Percentiles rank a stretch among this genome's conserved stretches.
These are phyloP conservation scores for Zymoseptoria pseudotritici DNA, from an alignment of 2,329 filamentous ascomycete species.

Conservation along the genomic window DNA sequence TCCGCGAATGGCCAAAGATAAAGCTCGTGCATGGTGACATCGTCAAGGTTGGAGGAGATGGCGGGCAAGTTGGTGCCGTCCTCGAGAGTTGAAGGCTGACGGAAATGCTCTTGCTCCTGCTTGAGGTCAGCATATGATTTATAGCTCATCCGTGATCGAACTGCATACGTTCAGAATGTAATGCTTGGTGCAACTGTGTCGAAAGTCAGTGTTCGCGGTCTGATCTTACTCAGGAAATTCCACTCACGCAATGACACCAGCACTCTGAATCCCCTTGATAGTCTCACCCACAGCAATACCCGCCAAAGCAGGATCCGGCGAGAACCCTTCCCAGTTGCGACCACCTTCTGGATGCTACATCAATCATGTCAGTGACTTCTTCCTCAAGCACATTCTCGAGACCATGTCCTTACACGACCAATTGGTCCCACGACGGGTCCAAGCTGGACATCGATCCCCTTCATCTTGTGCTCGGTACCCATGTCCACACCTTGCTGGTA, in stretches of 20 bases:
- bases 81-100: constrained; percentile 41
- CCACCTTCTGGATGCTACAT: constrained; percentile 50
- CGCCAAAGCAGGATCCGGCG: constrained; percentile 67
- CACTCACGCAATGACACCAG: constrained; percentile 58
- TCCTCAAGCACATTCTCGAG: neutral
- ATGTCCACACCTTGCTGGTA: constrained; percentile 63
- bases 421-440: constrained; percentile 71
- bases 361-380: neutral
- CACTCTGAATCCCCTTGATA: constrained; percentile 71
- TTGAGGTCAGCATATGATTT: constrained; percentile 43
- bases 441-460: constrained; percentile 67
- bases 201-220: neutral
- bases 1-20: constrained; percentile 43
- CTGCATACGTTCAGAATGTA: constrained; percentile 55
- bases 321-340: constrained; percentile 64
- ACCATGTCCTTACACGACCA: constrained; percentile 41
- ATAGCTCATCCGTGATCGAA: constrained; percentile 68
- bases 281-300: constrained; percentile 66
- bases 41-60: constrained; percentile 54
- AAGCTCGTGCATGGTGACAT: constrained; percentile 49
- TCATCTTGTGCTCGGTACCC: constrained; percentile 66
- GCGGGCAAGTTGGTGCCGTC: constrained; percentile 49
- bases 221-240: neutral
- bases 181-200: constrained; percentile 63
- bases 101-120: constrained; percentile 70